Conservation (phyloP, 2,329 filamentous ascomycete species). For the Arthrobotrys megalospora region DNA sequence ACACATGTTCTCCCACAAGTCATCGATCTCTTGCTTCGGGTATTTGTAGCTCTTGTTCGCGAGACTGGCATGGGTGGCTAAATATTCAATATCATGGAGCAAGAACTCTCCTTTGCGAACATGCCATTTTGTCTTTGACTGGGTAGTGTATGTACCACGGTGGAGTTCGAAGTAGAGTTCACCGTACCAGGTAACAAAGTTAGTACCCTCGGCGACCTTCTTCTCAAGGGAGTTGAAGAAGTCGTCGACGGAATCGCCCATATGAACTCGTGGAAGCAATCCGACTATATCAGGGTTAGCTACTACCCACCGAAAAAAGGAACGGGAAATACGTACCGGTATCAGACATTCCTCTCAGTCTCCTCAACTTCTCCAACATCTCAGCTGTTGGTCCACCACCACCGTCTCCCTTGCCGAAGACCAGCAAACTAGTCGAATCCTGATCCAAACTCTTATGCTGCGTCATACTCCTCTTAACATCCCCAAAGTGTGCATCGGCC, state of each 20-base stretch:
- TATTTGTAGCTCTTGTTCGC: conserved; percentile 83
- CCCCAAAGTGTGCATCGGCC: conserved; percentile 92
- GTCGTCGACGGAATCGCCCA: conserved; percentile 91
- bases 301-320: not conserved
- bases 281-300: conserved; percentile 71
- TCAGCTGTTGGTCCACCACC: conserved; percentile 95
- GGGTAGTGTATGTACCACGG: conserved; percentile 95
- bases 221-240: conserved; percentile 90
- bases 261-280: conserved; percentile 85
- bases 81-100: conserved; percentile 87
- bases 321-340: conserved; percentile 67
- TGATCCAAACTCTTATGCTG: conserved; percentile 97
- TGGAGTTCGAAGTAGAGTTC: conserved; percentile 99
- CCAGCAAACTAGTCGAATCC: conserved; percentile 88
- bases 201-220: conserved; percentile 75
- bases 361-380: conserved; percentile 92
- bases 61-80: conserved; percentile 88
- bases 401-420: conserved; percentile 97
- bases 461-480: conserved; percentile 87
- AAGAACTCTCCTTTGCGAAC: conserved; percentile 89
- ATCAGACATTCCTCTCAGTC: conserved; percentile 92
- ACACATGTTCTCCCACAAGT: conserved; percentile 93
- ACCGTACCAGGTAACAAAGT: conserved; percentile 96
- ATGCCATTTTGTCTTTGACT: conserved; percentile 96
- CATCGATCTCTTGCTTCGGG: conserved; percentile 91